phyloP scores from a whole-genome alignment of 805 yeast species.

The Yarrowia hollandica region DNA sequence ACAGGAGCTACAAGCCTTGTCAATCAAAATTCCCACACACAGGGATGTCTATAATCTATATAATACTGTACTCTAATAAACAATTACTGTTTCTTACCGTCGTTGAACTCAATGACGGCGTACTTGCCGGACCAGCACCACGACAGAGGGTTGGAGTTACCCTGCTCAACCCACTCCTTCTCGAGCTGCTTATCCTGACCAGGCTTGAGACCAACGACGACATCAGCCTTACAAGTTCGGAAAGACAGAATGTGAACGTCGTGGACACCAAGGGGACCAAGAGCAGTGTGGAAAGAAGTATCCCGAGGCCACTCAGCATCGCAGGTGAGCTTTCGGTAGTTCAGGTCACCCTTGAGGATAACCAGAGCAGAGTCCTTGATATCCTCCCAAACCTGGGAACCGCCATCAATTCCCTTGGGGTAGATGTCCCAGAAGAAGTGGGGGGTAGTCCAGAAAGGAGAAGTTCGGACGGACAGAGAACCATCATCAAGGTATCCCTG shows the following conservation, averaged over 20 bases:
- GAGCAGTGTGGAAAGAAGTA: constrained; percentile 68
- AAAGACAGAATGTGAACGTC: constrained; percentile 69
- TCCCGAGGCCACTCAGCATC: constrained; percentile 86
- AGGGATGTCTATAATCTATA: constrained; percentile 20
- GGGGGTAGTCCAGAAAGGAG: constrained; percentile 85
- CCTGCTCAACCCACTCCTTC: constrained; percentile 54
- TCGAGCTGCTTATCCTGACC: constrained; percentile 73
- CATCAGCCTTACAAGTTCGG: constrained; percentile 96
- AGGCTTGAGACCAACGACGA: constrained; percentile 72
- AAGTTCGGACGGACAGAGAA: constrained; percentile 52
- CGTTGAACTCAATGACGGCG: constrained; percentile 76
- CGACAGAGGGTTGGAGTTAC: constrained; percentile 64
- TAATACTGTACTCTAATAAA: neutral
- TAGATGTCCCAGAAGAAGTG: constrained; percentile 71
- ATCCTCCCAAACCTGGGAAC: constrained; percentile 59
- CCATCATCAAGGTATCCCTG: constrained; percentile 50
- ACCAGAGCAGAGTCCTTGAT: constrained; percentile 61
- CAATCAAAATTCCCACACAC: neutral
- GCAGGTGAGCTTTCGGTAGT: constrained; percentile 90
- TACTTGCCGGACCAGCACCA: constrained; percentile 93
- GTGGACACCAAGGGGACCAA: constrained; percentile 63
- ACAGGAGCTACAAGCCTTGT: neutral
- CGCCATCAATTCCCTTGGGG: constrained; percentile 54
- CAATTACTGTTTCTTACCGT: constrained; percentile 41
- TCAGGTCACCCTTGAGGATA: constrained; percentile 92